Evolutionary conservation across 768 basidiomycete species (phyloP), one percentile per base, ranked within the genome.

Genomic region (Suillus subalutaceus): DNA sequence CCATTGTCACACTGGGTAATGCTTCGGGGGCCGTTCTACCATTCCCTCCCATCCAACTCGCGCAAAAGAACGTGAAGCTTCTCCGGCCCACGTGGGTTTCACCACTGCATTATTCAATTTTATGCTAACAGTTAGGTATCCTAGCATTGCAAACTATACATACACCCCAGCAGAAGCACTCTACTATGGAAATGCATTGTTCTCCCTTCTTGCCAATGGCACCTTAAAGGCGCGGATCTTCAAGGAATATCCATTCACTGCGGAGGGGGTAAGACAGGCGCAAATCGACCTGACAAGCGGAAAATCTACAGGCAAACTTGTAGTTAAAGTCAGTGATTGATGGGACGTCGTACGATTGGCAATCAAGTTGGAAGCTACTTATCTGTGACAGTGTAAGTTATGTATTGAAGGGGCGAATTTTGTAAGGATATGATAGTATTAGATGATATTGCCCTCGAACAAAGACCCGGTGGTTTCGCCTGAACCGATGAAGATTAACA

Each of bases 1-100:
- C 95, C 0, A 84, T 97, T 43, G 92, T 97, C 18, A 90, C 89
- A 8, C 86, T 95, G 63, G 97, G 97, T 0, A 99, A 98, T 71
- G 94, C 97, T 0, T 97, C 94, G 9, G 96, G 96, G 2, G 78
- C 90, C 8, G 91, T 93, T 3, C 86, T 86, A 40, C 90, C 93
- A 0, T 89, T 97, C 74, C 79, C 89, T 3, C 85, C 91, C 0
- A 78, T 92, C 60, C 90, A 86, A 71, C 86, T 99, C 15, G 79
- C 82, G 0, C 84, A 88, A 67, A 99, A 96, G 82, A 96, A 97
- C 70, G 73, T 97, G 69, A 92, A 88, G 70, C 79, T 94, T 12
- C 69, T 88, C 57, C 88, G 92, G 41, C 93, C 93, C n/a, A 86
- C 83, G 92, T 94, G 72, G 66, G 87, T 7, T 13, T 5, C n/a